These are phyloP conservation scores for Babesia bigemina DNA, from an alignment of 169 alveolate species.

Conservation along the genomic window DNA sequence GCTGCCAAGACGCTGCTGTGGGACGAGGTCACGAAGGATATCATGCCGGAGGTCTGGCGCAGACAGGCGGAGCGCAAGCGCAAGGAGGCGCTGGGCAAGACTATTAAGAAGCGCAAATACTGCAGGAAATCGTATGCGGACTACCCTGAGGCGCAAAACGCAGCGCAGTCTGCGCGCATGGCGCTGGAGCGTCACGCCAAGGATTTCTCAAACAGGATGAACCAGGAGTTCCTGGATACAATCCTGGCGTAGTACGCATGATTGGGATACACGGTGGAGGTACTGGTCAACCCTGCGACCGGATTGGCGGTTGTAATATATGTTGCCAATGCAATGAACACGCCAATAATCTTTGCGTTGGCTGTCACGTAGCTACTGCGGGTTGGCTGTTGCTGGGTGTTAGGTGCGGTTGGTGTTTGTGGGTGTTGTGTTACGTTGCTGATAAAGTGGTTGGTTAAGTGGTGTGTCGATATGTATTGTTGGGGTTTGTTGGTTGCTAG, in stretches of 20 bases:
- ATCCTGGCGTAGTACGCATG: slow-evolving; percentile 19
- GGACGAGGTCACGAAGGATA: slow-evolving; percentile 85
- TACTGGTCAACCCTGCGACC: no score
- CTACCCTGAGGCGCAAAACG: slow-evolving; percentile 69
- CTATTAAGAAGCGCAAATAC: slow-evolving; percentile 64
- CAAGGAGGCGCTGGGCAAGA: slow-evolving; percentile 60
- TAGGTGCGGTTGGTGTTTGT: no score
- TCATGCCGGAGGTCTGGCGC: slow-evolving; percentile 79
- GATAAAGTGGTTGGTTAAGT: no score
- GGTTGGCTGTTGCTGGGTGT: no score
- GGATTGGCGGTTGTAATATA: no score
- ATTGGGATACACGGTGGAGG: no score
- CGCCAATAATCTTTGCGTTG: no score
- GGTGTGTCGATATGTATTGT: no score
- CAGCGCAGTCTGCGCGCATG: slow-evolving; percentile 70
- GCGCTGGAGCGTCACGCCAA: slow-evolving; percentile 70
- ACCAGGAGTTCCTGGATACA: slow-evolving; percentile 56
- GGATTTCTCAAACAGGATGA: slow-evolving; percentile 63
- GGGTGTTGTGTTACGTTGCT: no score
- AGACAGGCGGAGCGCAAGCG: slow-evolving; percentile 72
- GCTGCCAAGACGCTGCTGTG: slow-evolving; percentile 80
- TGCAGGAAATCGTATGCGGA: slow-evolving; percentile 47
- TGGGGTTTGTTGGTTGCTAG: no score
- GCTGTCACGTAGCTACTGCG: no score
- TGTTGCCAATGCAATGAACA: no score